Evolutionary conservation across 129 eudicot species (phyloP), one percentile per base, ranked within the genome.

Genomic region (Escallonia rubra): DNA sequence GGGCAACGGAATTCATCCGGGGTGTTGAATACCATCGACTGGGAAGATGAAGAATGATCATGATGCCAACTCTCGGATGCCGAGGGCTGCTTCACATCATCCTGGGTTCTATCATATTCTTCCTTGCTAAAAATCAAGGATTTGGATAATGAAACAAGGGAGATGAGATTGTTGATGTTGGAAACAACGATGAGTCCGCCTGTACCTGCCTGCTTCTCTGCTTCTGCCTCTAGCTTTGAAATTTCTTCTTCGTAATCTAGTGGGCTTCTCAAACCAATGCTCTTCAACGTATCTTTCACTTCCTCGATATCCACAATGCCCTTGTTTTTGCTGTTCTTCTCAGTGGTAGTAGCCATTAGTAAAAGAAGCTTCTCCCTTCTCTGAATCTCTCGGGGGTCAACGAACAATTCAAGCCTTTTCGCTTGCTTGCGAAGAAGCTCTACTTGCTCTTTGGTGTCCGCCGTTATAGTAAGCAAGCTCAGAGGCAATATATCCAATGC

Each of bases 1-100:
- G 96, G 96, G 72, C 98, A 92, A 9, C 91, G 86, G 64, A 81
- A 92, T 63, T 88, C 98, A 41, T 84, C 89, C 7, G 98, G 96
- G 57, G 83, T 68, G 77, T 79, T 80, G 64, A 78, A 67, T 57
- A 73, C 66, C 78, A 56, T 81, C 43, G 90, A 79, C 61, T 73
- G 83, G 48, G 83, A 80, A 54, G 81, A 74, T 41, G 88, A 79
- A 66, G 78, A 72, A 16, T 81, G 75, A 54, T 73, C 75, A 59
- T 73, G 68, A 1, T 67, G 74, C 11, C 68, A 72, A 67, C 72
- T 44, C 69, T 52, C 47, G 59, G 67, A 64, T 73, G 59, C 49
- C 15, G 64, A 62, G 8, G 69, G 53, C 64, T 73, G 74, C 66
- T 62, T 76, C 59, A 61, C 10, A 41, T 71, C 80, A 38, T 77